Evolutionary conservation across 1,284 basidiomycete genomes (phyloP), one percentile per base, ranked within the genome.

Genomic region (Kwoniella shivajii): DNA sequence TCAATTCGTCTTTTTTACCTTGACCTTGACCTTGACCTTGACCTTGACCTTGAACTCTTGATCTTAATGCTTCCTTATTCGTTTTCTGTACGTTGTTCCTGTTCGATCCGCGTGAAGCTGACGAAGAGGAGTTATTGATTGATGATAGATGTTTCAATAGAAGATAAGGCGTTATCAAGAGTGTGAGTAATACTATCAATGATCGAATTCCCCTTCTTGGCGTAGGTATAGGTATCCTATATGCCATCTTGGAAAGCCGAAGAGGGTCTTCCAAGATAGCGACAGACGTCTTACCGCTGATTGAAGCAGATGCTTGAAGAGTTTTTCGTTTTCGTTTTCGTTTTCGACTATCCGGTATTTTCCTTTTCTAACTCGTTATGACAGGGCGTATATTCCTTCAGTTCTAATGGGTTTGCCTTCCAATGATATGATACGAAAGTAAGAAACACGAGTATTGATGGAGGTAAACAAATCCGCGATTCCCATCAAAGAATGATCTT

Each of bases 91-190:
- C 14, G 22, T 26, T 38, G 27, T 16, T 51, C 42, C 3, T 37
- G 4, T 43, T 22, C 11, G 9, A 6, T 44, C 22, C 42, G 29
- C 39, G 13, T 22, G 14, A 10, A 29, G 36, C 16, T 6, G 42
- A 5, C 13, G 27, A 6, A 18, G 53, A 18, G 18, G 9, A 45
- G 39, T 30, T 20, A 14, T 34, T 39, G 10, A 53, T 31, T 7
- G 16, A 27, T 29, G 45, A 43, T 24, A 62, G 45, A 11, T 58
- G 58, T 18, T 54, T 54, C 26, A 63, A 18, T 44, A 68, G 33
- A 43, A 71, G 18, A 24, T 66, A 64, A 6, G 63, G 67, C 0
- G 50, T 51, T 5, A 66, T 49, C 13, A 69, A 20, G 46, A 69
- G 26, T 20, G 54, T n/a, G 7, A 61, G 9, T 33, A 71, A 47